Conservation (phyloP, 1,284 basidiomycete species). For the Ustilago nuda region DNA sequence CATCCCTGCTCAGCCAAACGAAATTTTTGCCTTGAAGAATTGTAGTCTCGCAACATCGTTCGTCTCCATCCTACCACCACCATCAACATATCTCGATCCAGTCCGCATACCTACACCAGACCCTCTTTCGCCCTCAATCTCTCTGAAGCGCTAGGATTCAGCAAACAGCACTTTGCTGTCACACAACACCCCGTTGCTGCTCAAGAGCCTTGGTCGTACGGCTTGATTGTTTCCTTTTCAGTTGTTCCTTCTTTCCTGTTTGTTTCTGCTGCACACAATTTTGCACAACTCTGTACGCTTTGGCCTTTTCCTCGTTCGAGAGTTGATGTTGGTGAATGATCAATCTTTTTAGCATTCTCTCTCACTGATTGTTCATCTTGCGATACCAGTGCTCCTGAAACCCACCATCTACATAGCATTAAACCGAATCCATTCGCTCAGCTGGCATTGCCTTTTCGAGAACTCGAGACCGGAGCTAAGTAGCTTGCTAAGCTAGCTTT, state of each 20-base stretch:
- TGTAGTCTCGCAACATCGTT: neutral
- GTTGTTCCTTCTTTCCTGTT: neutral
- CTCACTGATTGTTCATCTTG: conserved; percentile 37
- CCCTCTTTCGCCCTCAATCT: neutral
- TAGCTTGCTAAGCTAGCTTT: neutral
- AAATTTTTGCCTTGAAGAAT: neutral
- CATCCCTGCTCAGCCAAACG: conserved; percentile 7
- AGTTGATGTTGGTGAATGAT: conserved; percentile 56
- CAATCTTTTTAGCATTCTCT: conserved; percentile 38
- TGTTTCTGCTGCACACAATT: conserved; percentile 4
- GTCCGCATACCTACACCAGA: neutral
- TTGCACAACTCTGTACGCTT: conserved; percentile 28
- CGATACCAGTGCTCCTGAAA: conserved; percentile 29
- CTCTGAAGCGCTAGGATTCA: neutral
- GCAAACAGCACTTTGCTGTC: neutral
- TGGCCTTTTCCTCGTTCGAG: conserved; percentile 12
- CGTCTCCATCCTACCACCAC: conserved; percentile 3
- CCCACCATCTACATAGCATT: neutral
- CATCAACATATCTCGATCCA: neutral
- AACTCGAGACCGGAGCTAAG: neutral
- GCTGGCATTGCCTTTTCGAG: neutral
- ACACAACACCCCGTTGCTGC: neutral
- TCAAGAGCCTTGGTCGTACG: neutral
- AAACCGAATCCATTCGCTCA: neutral
- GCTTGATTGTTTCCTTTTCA: neutral